phyloP scores from a whole-genome alignment of 1,284 basidiomycete species.

The Ustilago trichophora region DNA sequence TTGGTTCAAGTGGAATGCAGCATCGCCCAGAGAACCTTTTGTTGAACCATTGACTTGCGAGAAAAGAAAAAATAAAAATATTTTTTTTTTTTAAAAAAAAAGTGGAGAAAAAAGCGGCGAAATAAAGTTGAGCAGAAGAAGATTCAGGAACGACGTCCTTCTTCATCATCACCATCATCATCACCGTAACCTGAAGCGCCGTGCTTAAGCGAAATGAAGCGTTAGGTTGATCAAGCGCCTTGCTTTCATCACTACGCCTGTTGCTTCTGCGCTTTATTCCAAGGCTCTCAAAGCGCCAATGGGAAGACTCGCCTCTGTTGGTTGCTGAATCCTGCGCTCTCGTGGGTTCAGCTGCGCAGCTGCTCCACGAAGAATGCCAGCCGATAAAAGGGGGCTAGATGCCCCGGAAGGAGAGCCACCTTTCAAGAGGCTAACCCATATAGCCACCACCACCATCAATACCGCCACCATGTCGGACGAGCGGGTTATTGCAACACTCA shows the following conservation, averaged over 20 bases:
- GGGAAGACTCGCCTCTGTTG: background rate
- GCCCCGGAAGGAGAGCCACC: background rate
- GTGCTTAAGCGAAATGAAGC: no score
- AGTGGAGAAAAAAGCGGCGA: constrained; percentile 1
- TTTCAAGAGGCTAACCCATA: constrained; percentile 1
- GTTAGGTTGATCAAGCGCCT: no score
- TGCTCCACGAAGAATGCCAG: constrained; percentile 16
- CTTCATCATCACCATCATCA: background rate
- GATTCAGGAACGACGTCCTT: no score
- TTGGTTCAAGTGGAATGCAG: no score
- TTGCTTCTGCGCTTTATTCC: no score
- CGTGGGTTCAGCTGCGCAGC: constrained; percentile 16
- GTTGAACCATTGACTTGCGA: no score
- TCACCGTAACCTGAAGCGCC: no score
- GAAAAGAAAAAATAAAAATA: background rate
- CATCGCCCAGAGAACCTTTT: no score
- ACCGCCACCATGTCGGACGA: background rate
- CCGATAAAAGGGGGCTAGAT: constrained; percentile 25
- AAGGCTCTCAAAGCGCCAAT: no score
- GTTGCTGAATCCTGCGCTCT: constrained; percentile 23
- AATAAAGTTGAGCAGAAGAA: constrained; percentile 11
- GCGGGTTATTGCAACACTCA: constrained; percentile 10
- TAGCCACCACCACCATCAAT: background rate
- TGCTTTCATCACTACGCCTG: no score
- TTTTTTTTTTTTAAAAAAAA: no score